Percentiles rank a stretch among this genome's conserved stretches.
Evolutionary conservation across 2,329 filamentous ascomycete species (phyloP).

Genomic region (Cordyceps pruinosa): DNA sequence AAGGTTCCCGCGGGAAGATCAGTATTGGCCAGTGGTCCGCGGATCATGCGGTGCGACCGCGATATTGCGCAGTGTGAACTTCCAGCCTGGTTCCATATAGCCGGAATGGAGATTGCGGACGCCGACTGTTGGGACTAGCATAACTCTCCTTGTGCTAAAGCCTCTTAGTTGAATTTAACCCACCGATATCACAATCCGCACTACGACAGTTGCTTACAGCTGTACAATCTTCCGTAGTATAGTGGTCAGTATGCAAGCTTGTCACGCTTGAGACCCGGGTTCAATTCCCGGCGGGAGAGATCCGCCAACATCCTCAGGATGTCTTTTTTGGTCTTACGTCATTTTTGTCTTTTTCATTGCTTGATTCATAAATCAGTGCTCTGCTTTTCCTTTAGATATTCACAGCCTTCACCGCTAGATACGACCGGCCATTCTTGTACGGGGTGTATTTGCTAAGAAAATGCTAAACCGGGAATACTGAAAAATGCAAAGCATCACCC

Average conservation of each 20-base stretch:
- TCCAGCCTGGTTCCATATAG: not conserved
- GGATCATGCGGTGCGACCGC: not conserved
- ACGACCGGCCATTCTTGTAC: too few species aligned
- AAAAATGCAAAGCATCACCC: too few species aligned
- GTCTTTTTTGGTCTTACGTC: not conserved
- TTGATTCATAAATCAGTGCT: not conserved
- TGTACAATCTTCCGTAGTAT: constrained; percentile 19
- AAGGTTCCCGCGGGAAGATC: not conserved
- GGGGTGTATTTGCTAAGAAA: too few species aligned
- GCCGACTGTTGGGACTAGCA: not conserved
- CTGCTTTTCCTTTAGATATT: not conserved
- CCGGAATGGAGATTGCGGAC: not conserved
- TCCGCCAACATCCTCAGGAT: constrained; percentile 11
- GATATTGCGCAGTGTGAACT: not conserved
- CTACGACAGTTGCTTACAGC: constrained; percentile 12
- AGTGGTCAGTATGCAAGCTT: constrained; percentile 21
- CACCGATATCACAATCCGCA: not conserved
- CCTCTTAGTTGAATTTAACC: not conserved
- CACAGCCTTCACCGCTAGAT: constrained; percentile 18
- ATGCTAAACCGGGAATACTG: too few species aligned
- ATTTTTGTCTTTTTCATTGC: not conserved
- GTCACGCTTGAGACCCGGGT: constrained; percentile 20
- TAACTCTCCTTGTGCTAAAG: not conserved
- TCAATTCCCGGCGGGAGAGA: constrained; percentile 21
- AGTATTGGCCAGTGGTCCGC: not conserved